Evolutionary conservation across 176 grass and related monocot genomes (phyloP).

Genomic region (Musa troglodytarum): DNA sequence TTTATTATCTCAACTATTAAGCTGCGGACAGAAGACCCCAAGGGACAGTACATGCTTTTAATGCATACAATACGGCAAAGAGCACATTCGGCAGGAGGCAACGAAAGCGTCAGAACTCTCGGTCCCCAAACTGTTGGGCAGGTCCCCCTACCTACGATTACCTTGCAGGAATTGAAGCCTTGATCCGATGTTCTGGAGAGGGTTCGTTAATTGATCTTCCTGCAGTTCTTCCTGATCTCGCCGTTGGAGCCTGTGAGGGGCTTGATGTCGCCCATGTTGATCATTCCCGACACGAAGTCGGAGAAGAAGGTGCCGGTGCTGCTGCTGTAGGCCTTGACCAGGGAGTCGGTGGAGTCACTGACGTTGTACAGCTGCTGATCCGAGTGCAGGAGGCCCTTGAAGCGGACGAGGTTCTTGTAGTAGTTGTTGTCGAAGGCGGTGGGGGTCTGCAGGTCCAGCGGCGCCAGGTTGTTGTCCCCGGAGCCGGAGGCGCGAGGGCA

Average conservation of each 20-base stretch:
- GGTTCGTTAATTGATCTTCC: slow-evolving; percentile 25
- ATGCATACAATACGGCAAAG: no score
- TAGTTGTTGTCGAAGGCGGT: slow-evolving; percentile 4
- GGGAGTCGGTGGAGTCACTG: background rate
- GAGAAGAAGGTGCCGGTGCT: slow-evolving; percentile 18
- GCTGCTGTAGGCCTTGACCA: slow-evolving; percentile 17
- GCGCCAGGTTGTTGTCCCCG: slow-evolving; percentile 4
- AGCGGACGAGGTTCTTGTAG: background rate
- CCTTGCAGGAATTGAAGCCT: no score
- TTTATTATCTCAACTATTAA: no score
- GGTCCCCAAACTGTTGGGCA: no score
- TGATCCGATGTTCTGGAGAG: no score
- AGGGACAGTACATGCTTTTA: no score
- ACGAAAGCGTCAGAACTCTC: no score
- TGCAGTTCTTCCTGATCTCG: slow-evolving; percentile 51
- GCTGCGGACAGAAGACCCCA: no score
- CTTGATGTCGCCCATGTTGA: slow-evolving; percentile 47
- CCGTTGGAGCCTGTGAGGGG: slow-evolving; percentile 21
- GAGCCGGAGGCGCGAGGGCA: background rate
- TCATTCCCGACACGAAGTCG: slow-evolving; percentile 45
- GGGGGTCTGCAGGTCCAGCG: slow-evolving; percentile 7
- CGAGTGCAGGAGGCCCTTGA: slow-evolving; percentile 12
- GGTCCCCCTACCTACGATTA: no score
- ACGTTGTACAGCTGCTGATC: slow-evolving; percentile 9
- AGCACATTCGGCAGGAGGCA: no score